Base-by-base conservation (phyloP, 2,329 filamentous ascomycete genomes). In the Calonectria hawksworthii region DNA sequence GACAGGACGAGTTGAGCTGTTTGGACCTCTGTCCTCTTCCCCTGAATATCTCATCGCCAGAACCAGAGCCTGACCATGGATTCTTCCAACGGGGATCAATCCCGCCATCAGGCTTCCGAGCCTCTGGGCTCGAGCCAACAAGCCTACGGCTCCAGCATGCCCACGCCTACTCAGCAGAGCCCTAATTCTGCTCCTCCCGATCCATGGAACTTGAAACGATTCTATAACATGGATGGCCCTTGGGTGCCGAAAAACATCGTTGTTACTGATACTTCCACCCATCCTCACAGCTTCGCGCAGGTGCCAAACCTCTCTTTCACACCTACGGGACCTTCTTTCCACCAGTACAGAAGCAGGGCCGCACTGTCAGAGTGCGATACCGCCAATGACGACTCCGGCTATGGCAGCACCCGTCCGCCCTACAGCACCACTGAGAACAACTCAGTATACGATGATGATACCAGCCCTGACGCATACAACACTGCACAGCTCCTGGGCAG, bases 401-500 rank as follows among this genome's bases (percentile, higher is more conserved):
- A 90, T 75, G 87, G 83, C 11, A 86, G 86, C 66, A 85, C 84
- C 70, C 78, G 80, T 28, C 76, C 85, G 7, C 85, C 85, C 30
- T 86, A 82, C 32, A 89, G 88, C 75, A 89, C 88, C 75, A 83
- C 86, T 66, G 84, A 85, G 10, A 87, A 86, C 52, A 83, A 82
- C 21, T 90, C 89, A 1, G 80, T 86, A 50, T 86, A 85, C 75
- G 87, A 85, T 2, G 88, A 89, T 21, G 87, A 89, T 30, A 79
- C 82, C 14, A 84, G 78, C 64, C 77, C 79, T 6, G 88, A 89
- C 34, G 83, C 84, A 14, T 85, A 85, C 67, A 86, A 83, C 68
- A 77, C 88, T 14, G 80, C 84, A 4, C 83, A 82, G 26, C 80
- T 83, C 13, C 74, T 88, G 14, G 75, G 78, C 38, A 83, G 84